Conservation (phyloP, 2,329 filamentous ascomycete species). For the Fusarium anguioides region DNA sequence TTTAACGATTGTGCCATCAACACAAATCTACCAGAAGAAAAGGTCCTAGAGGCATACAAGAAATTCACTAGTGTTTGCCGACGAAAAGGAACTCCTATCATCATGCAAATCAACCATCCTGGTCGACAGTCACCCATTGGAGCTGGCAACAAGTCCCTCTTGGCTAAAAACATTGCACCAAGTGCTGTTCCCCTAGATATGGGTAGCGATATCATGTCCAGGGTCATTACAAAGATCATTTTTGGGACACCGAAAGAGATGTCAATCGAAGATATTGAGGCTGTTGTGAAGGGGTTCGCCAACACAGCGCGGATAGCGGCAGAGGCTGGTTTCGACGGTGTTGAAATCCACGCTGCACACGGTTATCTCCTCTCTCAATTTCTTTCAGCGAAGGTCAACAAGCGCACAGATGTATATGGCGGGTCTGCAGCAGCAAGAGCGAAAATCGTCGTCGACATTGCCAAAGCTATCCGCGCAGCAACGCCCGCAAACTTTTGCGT, state of each 20-base stretch:
- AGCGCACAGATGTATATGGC: conserved; percentile 66
- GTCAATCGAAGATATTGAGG: conserved; percentile 63
- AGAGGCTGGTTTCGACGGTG: conserved; percentile 59
- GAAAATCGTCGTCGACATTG: conserved; percentile 63
- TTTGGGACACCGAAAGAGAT: conserved; percentile 69
- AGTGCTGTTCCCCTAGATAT: conserved; percentile 57
- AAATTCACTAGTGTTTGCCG: conserved; percentile 50
- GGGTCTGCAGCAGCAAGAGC: conserved; percentile 61
- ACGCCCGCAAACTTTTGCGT: conserved; percentile 58
- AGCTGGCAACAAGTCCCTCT: conserved; percentile 51
- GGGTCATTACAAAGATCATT: conserved; percentile 48
- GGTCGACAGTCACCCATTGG: conserved; percentile 57
- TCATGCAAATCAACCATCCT: conserved; percentile 61
- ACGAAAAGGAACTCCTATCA: conserved; percentile 49
- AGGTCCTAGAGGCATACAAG: conserved; percentile 53
- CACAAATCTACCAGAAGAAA: conserved; percentile 23
- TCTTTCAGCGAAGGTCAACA: conserved; percentile 61
- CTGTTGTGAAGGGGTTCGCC: conserved; percentile 64
- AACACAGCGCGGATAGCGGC: conserved; percentile 60
- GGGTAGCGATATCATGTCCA: conserved; percentile 52
- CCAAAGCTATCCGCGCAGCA: conserved; percentile 54
- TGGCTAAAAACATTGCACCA: conserved; percentile 56
- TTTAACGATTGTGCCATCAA: conserved; percentile 51
- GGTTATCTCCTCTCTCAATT: conserved; percentile 70
- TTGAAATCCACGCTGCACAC: conserved; percentile 62